Evolutionary conservation across 2,329 filamentous ascomycete species (phyloP), one percentile per base, ranked within the genome.

Genomic region (Talaromyces sp.): DNA sequence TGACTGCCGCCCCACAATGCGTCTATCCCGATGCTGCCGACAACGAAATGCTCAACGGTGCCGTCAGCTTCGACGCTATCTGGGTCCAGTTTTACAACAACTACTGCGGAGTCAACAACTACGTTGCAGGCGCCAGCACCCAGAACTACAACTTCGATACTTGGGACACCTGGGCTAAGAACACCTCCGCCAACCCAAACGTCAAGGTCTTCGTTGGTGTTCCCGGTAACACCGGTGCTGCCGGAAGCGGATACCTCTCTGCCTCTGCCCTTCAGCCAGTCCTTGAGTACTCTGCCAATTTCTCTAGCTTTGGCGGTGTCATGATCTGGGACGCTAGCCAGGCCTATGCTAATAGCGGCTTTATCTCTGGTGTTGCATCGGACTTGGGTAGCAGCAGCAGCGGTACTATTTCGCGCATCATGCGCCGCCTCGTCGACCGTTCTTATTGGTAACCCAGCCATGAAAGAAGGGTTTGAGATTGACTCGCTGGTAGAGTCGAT

Each of bases 41-140:
- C 69, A 81, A 85, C 65, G 79, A 82, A 8, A 85, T 87, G 74
- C 81, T 90, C 41, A 76, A 83, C 66, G 83, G 81, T 0, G 75
- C 78, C 1, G 84, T 89, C 8, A 70, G 75, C 15, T 84, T 89
- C 66, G 87, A 89, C 72, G 86, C 85, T 31, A 75, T 89, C 67
- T 85, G 84, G 74, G 82, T 89, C 35, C 87, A 90, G 75, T 89
- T 89, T 76, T 89, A 89, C 77, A 89, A 89, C 81, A 90, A 89
- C 80, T 86, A 79, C 73, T 91, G 89, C 73, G 87, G 87, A 17
- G 76, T 86, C 1, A 75, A 80, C 67, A 82, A 80, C 33, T 91
- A 82, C 77, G 70, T 77, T 1, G 62, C 77, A 0, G 83, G 83
- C 4, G 66, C 78, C 0, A 63, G 69, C 13, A 77, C 74, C 0